Base-by-base conservation (phyloP, 495 filamentous ascomycete species). In the Penicillium odoratum region DNA sequence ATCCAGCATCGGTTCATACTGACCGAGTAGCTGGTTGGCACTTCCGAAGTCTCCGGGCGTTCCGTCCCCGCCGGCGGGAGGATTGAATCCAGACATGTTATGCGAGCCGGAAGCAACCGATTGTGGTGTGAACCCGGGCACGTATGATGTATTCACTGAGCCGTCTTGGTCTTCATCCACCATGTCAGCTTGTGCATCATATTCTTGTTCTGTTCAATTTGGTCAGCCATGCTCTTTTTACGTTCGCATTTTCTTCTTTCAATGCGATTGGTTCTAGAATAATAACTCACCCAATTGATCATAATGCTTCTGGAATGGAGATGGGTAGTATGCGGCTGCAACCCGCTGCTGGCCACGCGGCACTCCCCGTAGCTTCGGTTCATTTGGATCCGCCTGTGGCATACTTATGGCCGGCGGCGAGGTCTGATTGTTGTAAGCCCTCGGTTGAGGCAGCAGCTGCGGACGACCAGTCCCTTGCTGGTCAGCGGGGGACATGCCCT, bases 171-270 rank as follows among this genome's bases (percentile, higher is more conserved):
- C 85, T 33, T 97, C 93, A 69, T 98, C 93, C 70, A 94, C 85
- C 83, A 96, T 90, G 62, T 97, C 92, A 67, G 89, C 86, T 80
- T 94, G 90, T 54, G 94, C 92, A 75, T 98, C 94, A 80, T 98
- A 98, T 81, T 98, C 94, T 83, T 96, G 93, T 81, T 98, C 94
- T 98, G 83, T 33, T 30, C 82, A 86, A 7, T 29, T 53, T 31
- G 59, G 42, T 50, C 28, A 31, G 36, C 43, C 16, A 46, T 7
- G 16, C 9, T 46, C 25, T 46, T 26, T 7, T 48, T 48, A 15
- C 31, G 4, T 48, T 48, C 16, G 10, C 30, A 10, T 29, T n/a
- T 16, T 48, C 15, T 10, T 30, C 28, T 13, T 48, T 8, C 16
- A 3, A 31, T 6, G 28, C 6, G 7, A 48, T n/a, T n/a, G 0